Evolutionary conservation across 1,284 basidiomycete genomes (phyloP).

Genomic region (Malassezia equina): DNA sequence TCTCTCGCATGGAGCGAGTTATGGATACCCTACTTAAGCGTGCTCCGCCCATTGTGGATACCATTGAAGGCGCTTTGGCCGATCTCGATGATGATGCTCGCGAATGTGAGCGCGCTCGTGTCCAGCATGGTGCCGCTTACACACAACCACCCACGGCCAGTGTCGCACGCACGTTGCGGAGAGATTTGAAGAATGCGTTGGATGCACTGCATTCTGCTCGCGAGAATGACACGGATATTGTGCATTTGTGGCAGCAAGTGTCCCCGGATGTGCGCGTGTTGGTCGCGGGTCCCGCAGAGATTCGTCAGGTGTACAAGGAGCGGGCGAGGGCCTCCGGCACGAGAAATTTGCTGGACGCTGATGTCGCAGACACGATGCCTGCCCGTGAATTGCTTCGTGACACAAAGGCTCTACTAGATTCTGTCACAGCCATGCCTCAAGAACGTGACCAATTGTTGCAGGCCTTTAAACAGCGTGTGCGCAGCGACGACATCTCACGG

Average conservation of each 20-base stretch:
- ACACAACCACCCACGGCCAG: constrained; percentile 66
- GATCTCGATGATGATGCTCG: constrained; percentile 46
- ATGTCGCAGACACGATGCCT: neutral
- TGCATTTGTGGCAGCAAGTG: constrained; percentile 64
- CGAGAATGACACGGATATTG: constrained; percentile 67
- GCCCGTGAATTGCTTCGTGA: neutral
- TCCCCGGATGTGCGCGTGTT: constrained; percentile 62
- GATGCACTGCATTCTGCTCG: constrained; percentile 67
- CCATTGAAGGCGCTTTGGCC: constrained; percentile 21
- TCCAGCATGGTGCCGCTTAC: constrained; percentile 79
- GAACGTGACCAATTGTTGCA: constrained; percentile 78
- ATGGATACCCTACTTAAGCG: constrained; percentile 1
- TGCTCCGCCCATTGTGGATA: neutral
- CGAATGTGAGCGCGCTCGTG: constrained; percentile 50
- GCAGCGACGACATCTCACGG: constrained; percentile 91
- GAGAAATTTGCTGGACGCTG: constrained; percentile 17
- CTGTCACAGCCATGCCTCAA: constrained; percentile 35
- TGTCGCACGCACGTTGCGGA: constrained; percentile 56
- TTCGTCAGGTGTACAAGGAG: constrained; percentile 55
- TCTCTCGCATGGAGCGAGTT: constrained; percentile 13
- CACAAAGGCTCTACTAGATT: neutral
- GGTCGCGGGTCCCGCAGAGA: constrained; percentile 52
- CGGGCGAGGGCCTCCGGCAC: neutral
- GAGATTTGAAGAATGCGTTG: constrained; percentile 69
- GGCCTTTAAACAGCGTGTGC: constrained; percentile 92